Evolutionary conservation across 331 rosid species (phyloP).

Genomic region (Rosa hybrid): DNA sequence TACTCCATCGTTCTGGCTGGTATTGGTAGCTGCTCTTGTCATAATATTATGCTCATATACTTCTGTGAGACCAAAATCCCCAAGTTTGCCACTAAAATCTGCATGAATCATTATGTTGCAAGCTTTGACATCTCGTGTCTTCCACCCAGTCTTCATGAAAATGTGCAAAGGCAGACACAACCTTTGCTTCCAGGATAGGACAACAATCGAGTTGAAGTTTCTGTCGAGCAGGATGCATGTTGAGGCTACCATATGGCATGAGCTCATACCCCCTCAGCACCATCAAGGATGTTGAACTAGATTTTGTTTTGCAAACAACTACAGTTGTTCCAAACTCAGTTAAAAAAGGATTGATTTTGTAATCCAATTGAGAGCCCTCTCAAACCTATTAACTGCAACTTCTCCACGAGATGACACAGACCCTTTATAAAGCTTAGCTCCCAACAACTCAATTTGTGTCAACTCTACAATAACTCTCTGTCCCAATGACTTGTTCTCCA

Average conservation of each 20-base stretch:
- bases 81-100: no score
- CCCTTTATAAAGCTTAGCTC: background rate
- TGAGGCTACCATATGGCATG: background rate
- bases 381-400: background rate
- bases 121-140: no score
- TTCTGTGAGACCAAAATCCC: no score
- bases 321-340: background rate
- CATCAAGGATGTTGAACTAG: background rate
- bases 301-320: background rate
- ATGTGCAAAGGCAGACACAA: background rate
- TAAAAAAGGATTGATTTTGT: background rate
- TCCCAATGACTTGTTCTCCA: background rate
- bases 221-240: background rate
- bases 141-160: background rate
- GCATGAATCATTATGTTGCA: no score
- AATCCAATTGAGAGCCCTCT: background rate
- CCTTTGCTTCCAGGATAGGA: background rate
- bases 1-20: no score
- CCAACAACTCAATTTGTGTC: background rate
- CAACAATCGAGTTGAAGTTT: background rate
- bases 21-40: no score
- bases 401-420: background rate
- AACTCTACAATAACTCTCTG: background rate
- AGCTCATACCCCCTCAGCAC: background rate
- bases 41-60: no score